Base-by-base conservation (phyloP, 805 yeast genomes). In the Saturnispora saitoi region DNA sequence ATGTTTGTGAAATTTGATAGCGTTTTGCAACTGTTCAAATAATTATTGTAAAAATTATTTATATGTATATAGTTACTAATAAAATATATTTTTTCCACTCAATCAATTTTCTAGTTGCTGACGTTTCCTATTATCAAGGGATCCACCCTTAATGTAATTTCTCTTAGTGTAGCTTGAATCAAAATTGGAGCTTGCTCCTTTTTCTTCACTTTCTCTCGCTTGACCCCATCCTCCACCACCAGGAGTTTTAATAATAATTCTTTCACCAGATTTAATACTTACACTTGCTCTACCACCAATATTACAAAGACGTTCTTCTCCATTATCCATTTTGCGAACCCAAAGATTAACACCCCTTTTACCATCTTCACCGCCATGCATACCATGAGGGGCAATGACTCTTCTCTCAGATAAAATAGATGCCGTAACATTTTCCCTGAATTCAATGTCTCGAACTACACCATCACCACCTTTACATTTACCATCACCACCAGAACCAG, bases 321-420 rank as follows among this genome's bases (percentile, higher is more conserved):
- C 54, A 41, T 61, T 54, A 15, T 55, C 49, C 7, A 66, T 48
- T 14, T 54, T 54, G 45, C 59, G 63, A 42, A 70, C 62, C 83
- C 78, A 76, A 32, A 72, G 60, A 58, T 86, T 83, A 50, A 74
- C 56, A 4, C 99, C 99, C 51, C 87, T 68, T 22, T 64, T 63
- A 3, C 95, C 99, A 54, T 78, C 78, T 29, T 67, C 71, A 30
- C 98, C 99, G 1, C 96, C 97, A 20, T 75, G 66, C 45, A 91
- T 63, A 4, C 98, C 99, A 62, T 82, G 85, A 1, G 98, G 99
- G 1, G 90, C 82, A 51, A 78, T 66, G 2, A 86, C 80, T 57
- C 98, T 75, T 61, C 99, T 76, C 62, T 91, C 97, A 56, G 91
- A 85, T 48, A 85, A 70, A 50, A 88, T 86, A 1, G 95, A 87